Evolutionary conservation across 2,329 filamentous ascomycete species (phyloP), one percentile per base, ranked within the genome.

Genomic region (Alternaria solani): DNA sequence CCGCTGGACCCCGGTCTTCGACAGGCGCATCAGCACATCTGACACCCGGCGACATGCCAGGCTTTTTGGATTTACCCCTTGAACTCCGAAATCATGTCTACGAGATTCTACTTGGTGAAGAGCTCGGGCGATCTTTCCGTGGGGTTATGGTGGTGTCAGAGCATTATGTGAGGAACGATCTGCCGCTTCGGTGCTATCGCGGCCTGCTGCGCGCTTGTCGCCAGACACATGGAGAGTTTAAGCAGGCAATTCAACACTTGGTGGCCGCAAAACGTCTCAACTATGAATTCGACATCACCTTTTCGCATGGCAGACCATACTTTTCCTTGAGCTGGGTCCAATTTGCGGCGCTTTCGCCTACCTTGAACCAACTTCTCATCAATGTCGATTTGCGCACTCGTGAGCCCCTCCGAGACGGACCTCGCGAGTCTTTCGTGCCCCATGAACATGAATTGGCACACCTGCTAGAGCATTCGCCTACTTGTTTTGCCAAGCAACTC

Each of bases 231-330:
- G 54, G 51, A 38, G 73, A 75, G 42, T 63, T 75, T 54, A 74
- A 73, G 51, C 67, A 67, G 41, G 67, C 69, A 25, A 68, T 74
- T 34, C 71, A 68, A 25, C 73, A 75, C 38, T 46, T 72, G 42
- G 68, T 67, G 4, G 68, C 68, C 4, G 62, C 68, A 8, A 73
- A 72, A 51, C 61, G 67, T 26, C 49, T 75, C 0, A 47, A 59
- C 5, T 75, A 75, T 56, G 69, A 72, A 59, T 49, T 75, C 46
- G 64, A 70, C 44, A 67, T 74, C 7, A 68, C 67, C 0, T 75
- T 75, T 53, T 74, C 70, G 4, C 72, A 75, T 51, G 73, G 73
- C n/a, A 68, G 72, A n/a, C 73, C 73, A 2, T 75, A 70, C 58
- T 75, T 75, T 23, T 72, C 70, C 6, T 51, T 75, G 23, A 71